phyloP scores from a whole-genome alignment of 768 basidiomycete genomes.

The Trametes gibbosa region DNA sequence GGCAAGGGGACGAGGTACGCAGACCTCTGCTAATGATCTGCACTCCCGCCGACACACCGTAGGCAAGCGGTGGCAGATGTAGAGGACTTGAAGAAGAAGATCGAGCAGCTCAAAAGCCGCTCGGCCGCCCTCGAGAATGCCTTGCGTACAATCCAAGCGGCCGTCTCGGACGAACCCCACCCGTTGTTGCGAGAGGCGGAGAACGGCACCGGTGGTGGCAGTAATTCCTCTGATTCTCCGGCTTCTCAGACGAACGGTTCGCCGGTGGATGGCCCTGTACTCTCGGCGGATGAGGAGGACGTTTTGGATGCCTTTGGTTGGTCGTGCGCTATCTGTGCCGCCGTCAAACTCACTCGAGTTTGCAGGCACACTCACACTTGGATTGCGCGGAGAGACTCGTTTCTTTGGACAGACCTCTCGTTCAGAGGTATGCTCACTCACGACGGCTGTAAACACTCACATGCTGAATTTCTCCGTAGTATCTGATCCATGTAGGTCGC shows the following conservation, averaged over 20 bases:
- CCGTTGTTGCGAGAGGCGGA: constrained; percentile 38
- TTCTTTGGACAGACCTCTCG: constrained; percentile 68
- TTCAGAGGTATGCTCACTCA: constrained; percentile 49
- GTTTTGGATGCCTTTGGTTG: constrained; percentile 51
- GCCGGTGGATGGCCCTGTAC: constrained; percentile 4
- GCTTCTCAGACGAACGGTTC: neutral
- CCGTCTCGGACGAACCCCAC: constrained; percentile 48
- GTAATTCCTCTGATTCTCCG: neutral
- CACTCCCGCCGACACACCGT: neutral
- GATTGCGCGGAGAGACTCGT: constrained; percentile 49
- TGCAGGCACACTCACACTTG: constrained; percentile 56
- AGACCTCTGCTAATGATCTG: too few species aligned
- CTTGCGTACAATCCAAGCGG: constrained; percentile 47
- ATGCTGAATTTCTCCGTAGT: constrained; percentile 35
- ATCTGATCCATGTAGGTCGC: constrained; percentile 50
- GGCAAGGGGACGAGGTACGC: constrained; percentile 56
- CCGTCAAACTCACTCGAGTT: neutral
- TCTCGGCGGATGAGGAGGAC: constrained; percentile 39
- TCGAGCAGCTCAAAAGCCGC: constrained; percentile 52
- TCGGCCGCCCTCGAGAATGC: constrained; percentile 62
- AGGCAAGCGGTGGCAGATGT: constrained; percentile 66
- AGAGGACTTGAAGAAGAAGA: constrained; percentile 65
- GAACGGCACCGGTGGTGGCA: neutral
- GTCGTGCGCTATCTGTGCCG: neutral
- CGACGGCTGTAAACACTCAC: neutral